Conservation (phyloP, 1,284 basidiomycete species). For the Stygiomarasmius scandens region DNA sequence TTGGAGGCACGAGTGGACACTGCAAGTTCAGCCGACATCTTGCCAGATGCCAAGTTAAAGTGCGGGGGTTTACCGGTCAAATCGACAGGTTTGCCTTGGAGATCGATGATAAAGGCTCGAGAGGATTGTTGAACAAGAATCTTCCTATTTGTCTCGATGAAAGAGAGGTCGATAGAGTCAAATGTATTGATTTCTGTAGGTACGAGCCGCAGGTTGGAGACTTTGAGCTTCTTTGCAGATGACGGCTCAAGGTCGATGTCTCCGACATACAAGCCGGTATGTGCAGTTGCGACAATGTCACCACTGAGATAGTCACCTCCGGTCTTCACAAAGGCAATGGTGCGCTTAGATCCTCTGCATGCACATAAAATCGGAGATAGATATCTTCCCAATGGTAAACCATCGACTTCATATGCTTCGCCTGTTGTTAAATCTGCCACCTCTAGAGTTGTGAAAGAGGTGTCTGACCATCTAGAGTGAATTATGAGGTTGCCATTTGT, state of each 20-base stretch:
- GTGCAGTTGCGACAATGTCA: slow-evolving; percentile 62
- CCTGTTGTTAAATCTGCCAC: slow-evolving; percentile 54
- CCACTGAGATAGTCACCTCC: slow-evolving; percentile 63
- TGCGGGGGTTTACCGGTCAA: slow-evolving; percentile 52
- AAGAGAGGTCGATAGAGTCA: slow-evolving; percentile 47
- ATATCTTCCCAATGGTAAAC: slow-evolving; percentile 68
- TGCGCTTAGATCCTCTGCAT: slow-evolving; percentile 42
- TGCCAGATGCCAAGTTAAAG: slow-evolving; percentile 52
- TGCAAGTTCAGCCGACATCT: slow-evolving; percentile 57
- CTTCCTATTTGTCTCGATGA: slow-evolving; percentile 50
- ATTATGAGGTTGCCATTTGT: slow-evolving; percentile 52
- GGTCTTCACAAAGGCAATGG: slow-evolving; percentile 65
- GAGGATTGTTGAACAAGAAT: slow-evolving; percentile 60
- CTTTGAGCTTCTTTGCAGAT: slow-evolving; percentile 38
- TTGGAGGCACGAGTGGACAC: slow-evolving; percentile 32
- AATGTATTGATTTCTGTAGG: slow-evolving; percentile 47
- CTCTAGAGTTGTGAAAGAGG: slow-evolving; percentile 64
- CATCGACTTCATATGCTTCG: slow-evolving; percentile 50
- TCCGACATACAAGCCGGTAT: slow-evolving; percentile 64
- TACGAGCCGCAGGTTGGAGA: slow-evolving; percentile 45
- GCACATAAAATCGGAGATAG: slow-evolving; percentile 58
- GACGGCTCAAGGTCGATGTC: slow-evolving; percentile 44
- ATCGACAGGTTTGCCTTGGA: slow-evolving; percentile 44
- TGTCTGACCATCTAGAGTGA: slow-evolving; percentile 71
- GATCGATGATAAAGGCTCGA: slow-evolving; percentile 56